phyloP scores from a whole-genome alignment of 2,329 filamentous ascomycete genomes.

The Colletotrichum cuscutae region DNA sequence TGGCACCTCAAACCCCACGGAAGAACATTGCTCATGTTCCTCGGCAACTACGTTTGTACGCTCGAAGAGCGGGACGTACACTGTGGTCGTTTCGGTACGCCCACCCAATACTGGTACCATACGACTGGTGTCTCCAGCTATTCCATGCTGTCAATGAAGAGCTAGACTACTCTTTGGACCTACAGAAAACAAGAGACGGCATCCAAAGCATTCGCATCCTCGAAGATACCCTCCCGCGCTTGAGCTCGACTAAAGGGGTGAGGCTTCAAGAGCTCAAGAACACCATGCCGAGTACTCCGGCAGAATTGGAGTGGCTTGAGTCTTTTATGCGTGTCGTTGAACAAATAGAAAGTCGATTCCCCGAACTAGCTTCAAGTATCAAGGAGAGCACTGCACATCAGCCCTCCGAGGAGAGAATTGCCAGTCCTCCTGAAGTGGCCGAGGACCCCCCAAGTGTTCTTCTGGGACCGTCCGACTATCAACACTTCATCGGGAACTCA shows the following conservation, averaged over 20 bases:
- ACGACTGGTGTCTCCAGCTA: background rate
- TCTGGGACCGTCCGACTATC: background rate
- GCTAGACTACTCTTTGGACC: background rate
- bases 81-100: background rate
- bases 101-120: background rate
- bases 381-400: background rate
- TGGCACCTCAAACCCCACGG: background rate
- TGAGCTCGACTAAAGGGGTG: background rate
- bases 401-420: background rate
- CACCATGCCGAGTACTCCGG: background rate
- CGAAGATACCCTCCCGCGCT: background rate
- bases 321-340: background rate
- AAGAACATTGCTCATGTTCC: background rate
- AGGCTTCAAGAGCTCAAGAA: background rate
- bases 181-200: background rate
- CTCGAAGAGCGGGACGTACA: background rate
- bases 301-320: conserved; percentile 7
- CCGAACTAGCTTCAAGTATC: background rate
- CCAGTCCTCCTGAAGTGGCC: background rate
- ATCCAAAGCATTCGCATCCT: background rate
- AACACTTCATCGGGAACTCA: background rate
- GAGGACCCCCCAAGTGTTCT: background rate
- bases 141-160: background rate
- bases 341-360: background rate
- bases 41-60: background rate